Percentiles rank a stretch among this genome's conserved stretches.
Evolutionary conservation across 345 rosid species (phyloP).

Genomic region (Bretschneidera sinensis): DNA sequence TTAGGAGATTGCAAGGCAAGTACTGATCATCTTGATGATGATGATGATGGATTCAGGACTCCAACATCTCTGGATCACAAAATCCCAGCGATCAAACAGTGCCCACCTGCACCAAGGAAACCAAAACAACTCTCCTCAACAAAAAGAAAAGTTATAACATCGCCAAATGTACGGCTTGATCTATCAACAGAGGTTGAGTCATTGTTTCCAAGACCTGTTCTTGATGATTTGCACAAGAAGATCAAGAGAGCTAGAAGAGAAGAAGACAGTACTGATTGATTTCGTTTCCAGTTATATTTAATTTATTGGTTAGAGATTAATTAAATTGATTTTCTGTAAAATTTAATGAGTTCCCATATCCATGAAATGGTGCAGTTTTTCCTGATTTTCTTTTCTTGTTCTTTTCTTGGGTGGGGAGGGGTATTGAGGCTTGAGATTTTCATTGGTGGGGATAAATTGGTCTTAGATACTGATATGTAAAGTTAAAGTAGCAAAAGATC

Average conservation of each 20-base stretch:
- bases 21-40: slow-evolving; percentile 3
- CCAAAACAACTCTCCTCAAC: slow-evolving; percentile 14
- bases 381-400: neutral
- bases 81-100: slow-evolving; percentile 36
- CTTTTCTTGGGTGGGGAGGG: neutral
- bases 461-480: slow-evolving; percentile 10
- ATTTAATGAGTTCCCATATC: neutral
- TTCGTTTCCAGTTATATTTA: no score
- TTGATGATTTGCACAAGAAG: slow-evolving; percentile 30
- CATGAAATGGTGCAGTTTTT: neutral
- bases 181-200: slow-evolving; percentile 41
- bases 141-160: slow-evolving; percentile 33
- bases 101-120: slow-evolving; percentile 60
- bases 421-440: neutral
- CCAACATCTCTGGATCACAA: slow-evolving; percentile 47
- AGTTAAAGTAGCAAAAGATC: slow-evolving; percentile 20
- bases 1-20: neutral
- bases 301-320: neutral
- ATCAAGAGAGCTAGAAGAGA: slow-evolving; percentile 58
- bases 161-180: slow-evolving; percentile 31
- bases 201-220: slow-evolving; percentile 23
- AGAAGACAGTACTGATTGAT: slow-evolving; percentile 1
- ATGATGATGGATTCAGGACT: slow-evolving; percentile 53
- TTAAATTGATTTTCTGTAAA: slow-evolving; percentile 1
- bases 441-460: slow-evolving; percentile 2